These are phyloP conservation scores for Thermochaetoides thermophila DNA, from an alignment of 495 filamentous ascomycete genomes.

Conservation along the genomic window DNA sequence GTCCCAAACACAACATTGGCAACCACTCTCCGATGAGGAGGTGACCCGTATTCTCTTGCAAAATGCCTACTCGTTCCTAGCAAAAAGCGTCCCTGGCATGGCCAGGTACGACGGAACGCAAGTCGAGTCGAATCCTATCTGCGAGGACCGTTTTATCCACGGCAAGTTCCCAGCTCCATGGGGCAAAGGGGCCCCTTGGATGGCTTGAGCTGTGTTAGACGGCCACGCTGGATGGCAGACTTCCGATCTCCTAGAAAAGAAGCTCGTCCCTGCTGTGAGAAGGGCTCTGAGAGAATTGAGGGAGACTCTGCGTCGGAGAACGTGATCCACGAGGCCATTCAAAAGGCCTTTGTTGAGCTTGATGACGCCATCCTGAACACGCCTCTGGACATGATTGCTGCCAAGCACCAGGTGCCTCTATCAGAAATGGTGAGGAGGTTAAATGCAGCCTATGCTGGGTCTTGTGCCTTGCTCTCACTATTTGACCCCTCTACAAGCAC, in stretches of 20 bases:
- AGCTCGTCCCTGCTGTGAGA: slow-evolving; percentile 7
- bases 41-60: not conserved
- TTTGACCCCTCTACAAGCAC: slow-evolving; percentile 77
- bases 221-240: slow-evolving; percentile 7
- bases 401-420: slow-evolving; percentile 80
- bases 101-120: slow-evolving; percentile 31
- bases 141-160: slow-evolving; percentile 35
- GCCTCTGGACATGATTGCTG: slow-evolving; percentile 80
- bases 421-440: too few species aligned
- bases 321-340: slow-evolving; percentile 90
- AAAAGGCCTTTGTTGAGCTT: slow-evolving; percentile 71
- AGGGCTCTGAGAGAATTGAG: too few species aligned
- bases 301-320: too few species aligned
- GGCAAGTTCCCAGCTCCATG: slow-evolving; percentile 24
- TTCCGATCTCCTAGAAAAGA: slow-evolving; percentile 3
- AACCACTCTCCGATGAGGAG: not conserved
- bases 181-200: slow-evolving; percentile 22
- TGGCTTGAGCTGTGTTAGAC: slow-evolving; percentile 16
- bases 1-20: too few species aligned
- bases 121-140: slow-evolving; percentile 30
- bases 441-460: slow-evolving; percentile 89
- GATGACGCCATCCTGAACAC: slow-evolving; percentile 89
- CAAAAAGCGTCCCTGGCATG: slow-evolving; percentile 11
- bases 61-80: not conserved
- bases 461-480: slow-evolving; percentile 90